Percentiles rank a stretch among this genome's conserved stretches.
Evolutionary conservation across 1,139 yeast species (phyloP).

Genomic region (Sugiyamaella castrensis): DNA sequence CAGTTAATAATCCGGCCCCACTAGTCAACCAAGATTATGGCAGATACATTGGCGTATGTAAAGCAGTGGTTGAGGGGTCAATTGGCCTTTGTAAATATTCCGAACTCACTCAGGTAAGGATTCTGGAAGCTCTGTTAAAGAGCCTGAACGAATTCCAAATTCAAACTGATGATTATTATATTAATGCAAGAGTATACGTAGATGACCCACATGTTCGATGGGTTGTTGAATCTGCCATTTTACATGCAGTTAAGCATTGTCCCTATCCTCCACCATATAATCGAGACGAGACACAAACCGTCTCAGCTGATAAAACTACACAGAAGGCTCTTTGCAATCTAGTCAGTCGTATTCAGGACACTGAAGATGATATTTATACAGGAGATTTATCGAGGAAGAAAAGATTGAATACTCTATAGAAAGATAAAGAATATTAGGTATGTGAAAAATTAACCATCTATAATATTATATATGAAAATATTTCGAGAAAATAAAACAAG

Average conservation of each 20-base stretch:
- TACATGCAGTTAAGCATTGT: background rate
- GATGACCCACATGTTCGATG: background rate
- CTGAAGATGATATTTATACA: background rate
- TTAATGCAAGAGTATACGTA: background rate
- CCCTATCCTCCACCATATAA: background rate
- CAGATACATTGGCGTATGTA: background rate
- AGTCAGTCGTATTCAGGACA: background rate
- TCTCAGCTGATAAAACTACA: background rate
- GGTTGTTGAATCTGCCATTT: background rate
- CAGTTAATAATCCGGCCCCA: conserved; percentile 31
- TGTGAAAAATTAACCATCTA: too few relatives aligned
- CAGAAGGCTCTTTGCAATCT: background rate
- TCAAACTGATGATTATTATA: background rate
- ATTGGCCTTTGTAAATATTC: background rate
- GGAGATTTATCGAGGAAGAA: background rate
- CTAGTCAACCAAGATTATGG: conserved; percentile 26
- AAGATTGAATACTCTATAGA: background rate
- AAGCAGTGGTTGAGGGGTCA: background rate
- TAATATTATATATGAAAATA: too few relatives aligned
- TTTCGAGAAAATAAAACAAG: too few relatives aligned
- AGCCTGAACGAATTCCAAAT: background rate
- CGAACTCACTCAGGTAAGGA: background rate
- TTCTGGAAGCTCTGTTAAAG: background rate
- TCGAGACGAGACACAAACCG: background rate
- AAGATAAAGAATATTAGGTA: too few relatives aligned